phyloP scores from a whole-genome alignment of 2,329 filamentous ascomycete species.

The Knoxdaviesia capensis region DNA sequence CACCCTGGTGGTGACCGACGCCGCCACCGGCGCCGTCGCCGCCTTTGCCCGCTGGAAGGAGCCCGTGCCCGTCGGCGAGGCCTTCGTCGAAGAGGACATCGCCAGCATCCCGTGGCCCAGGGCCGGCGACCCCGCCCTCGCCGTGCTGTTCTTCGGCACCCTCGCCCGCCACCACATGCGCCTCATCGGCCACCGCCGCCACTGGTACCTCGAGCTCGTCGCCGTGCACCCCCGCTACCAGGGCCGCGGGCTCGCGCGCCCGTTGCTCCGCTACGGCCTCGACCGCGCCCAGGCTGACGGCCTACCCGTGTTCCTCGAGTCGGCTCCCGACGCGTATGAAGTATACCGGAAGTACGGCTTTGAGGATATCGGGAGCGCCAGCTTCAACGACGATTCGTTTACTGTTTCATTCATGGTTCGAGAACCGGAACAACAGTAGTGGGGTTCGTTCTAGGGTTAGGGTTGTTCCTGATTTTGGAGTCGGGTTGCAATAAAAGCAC shows the following conservation, averaged over 20 bases:
- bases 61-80: slow-evolving; percentile 9
- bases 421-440: too few species aligned
- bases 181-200: slow-evolving; percentile 19
- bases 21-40: slow-evolving; percentile 2
- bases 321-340: not conserved
- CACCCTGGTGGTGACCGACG: slow-evolving; percentile 19
- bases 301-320: slow-evolving; percentile 1
- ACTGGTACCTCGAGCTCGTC: slow-evolving; percentile 28
- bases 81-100: slow-evolving; percentile 8
- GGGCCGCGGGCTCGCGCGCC: slow-evolving; percentile 22
- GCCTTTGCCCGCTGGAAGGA: slow-evolving; percentile 29
- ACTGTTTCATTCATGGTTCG: too few species aligned
- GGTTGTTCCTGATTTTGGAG: too few species aligned
- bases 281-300: slow-evolving; percentile 20
- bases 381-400: not conserved
- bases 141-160: slow-evolving; percentile 18
- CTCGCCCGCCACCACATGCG: slow-evolving; percentile 14
- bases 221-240: slow-evolving; percentile 20
- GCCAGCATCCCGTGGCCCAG: slow-evolving; percentile 15
- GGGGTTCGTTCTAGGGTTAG: too few species aligned
- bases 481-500: too few species aligned
- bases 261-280: slow-evolving; percentile 25
- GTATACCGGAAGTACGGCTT: slow-evolving; percentile 3
- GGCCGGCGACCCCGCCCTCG: slow-evolving; percentile 15
- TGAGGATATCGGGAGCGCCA: not conserved